Evolutionary conservation across 2,329 filamentous ascomycete genomes (phyloP).

Genomic region (Chrysoporthe cubensis): DNA sequence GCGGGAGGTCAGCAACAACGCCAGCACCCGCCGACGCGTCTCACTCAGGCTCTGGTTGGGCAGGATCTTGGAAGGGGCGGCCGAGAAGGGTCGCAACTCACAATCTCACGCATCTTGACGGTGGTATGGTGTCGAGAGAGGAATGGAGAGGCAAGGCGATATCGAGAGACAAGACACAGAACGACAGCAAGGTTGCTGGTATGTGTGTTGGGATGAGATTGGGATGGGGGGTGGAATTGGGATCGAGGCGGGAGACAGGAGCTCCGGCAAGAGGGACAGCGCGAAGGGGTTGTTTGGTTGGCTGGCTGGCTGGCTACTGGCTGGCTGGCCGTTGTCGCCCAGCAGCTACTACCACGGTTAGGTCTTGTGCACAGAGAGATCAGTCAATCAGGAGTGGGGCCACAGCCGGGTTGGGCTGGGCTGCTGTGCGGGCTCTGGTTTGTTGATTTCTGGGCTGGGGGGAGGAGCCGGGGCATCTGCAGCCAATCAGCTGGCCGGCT

Average conservation of each 20-base stretch:
- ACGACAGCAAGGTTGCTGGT: conserved; percentile 25
- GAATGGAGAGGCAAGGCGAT: conserved; percentile 7
- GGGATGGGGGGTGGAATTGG: conserved; percentile 1
- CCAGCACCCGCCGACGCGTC: conserved; percentile 33
- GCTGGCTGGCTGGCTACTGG: too few relatives aligned
- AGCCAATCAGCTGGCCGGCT: conserved; percentile 2
- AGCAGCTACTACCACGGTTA: not conserved
- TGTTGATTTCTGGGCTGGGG: conserved; percentile 28
- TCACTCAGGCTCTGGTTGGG: conserved; percentile 20
- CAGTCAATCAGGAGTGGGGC: conserved; percentile 6
- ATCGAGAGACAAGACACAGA: conserved; percentile 8
- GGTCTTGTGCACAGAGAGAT: not conserved
- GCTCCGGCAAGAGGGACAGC: conserved; percentile 20
- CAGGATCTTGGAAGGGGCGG: conserved; percentile 7
- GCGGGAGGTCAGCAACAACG: conserved; percentile 8
- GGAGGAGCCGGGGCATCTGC: not conserved
- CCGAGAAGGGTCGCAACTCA: conserved; percentile 48
- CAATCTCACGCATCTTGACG: conserved; percentile 75
- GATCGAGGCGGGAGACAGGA: conserved; percentile 24
- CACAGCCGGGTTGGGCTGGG: not conserved
- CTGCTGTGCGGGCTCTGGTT: conserved; percentile 19
- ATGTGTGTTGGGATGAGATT: not conserved
- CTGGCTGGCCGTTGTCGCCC: conserved; percentile 2
- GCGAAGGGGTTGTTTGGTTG: conserved; percentile 14
- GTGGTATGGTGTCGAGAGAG: conserved; percentile 28